Base-by-base conservation (phyloP, 192 early-diverging fungal species). In the Thamnidium elegans region DNA sequence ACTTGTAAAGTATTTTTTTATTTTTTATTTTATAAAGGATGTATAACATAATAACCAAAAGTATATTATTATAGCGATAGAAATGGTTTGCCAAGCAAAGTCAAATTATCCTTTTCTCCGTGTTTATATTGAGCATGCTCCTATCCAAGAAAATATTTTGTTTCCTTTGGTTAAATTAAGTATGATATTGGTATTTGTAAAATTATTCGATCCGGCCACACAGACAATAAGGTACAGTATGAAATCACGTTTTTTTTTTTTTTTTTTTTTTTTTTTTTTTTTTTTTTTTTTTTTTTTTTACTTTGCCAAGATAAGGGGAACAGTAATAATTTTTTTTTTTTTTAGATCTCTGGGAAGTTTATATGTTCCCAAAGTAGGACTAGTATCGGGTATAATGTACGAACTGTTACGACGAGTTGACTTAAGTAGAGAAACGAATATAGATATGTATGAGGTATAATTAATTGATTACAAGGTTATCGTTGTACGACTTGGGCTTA, bases 171-270 rank as follows among this genome's bases (percentile, higher is more conserved):
- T 58, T 23, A 32, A 32, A 2, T 52, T 48, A n/a, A 15, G 62
- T 11, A 56, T 73, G 11, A 76, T 87, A 46, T 74, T 95, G 65
- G 70, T 99, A 9, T 95, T 95, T 66, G 67, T 95, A 45, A 97
- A 97, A 75, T 86, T 86, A 65, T 97, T 90, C 68, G 89, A 96
- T 63, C 90, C 88, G 0, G 50, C 68, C 2, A 79, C 70, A 1
- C 75, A 74, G 6, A 72, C 46, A 21, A 74, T 98, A 63, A 59
- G 39, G 43, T 59, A 45, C 3, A 7, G 17, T 34, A 4, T n/a
- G 14, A 34, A 31, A 31, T 0, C 20, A 15, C 7, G 14, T 34
- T 13, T 13, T 15, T 53, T 7, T 23, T 8, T 52, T 52, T 0
- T 79, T 92, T 46, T 74, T 9, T 13, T 17, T 86, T 89, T n/a